Evolutionary conservation across 73 alveolate genomes (phyloP).

Genomic region (Effrenium voratum): DNA sequence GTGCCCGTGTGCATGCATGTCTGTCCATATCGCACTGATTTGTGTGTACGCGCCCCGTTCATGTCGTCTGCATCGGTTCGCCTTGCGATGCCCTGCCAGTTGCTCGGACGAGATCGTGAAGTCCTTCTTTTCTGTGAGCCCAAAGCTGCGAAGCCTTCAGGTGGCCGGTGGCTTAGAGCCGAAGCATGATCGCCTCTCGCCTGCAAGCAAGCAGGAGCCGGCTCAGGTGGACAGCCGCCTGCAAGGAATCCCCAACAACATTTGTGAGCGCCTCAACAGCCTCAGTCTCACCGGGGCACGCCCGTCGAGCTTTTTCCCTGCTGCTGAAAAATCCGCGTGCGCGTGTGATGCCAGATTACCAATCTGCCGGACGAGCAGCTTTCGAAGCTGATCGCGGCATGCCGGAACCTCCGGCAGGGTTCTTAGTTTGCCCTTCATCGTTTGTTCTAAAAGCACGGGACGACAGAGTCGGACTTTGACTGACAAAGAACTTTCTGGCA

Average conservation of each 20-base stretch:
- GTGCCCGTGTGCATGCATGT: no score
- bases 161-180: background rate
- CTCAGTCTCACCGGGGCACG: constrained; percentile 72
- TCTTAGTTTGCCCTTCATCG: no score
- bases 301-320: background rate
- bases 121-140: constrained; percentile 71
- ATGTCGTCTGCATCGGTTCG: no score
- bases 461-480: no score
- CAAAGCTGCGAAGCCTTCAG: constrained; percentile 65
- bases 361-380: constrained; percentile 80
- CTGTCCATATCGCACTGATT: no score
- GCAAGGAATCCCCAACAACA: constrained; percentile 33
- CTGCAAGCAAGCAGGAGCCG: no score
- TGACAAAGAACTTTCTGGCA: no score
- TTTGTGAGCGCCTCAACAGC: constrained; percentile 47
- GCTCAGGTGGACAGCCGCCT: constrained; percentile 66
- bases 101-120: constrained; percentile 82
- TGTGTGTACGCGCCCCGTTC: no score
- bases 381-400: constrained; percentile 49
- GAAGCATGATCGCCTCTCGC: background rate
- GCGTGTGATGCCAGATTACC: constrained; percentile 33
- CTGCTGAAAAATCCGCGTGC: no score
- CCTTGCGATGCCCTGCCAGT: no score
- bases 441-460: no score
- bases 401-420: constrained; percentile 37